Percentiles rank a stretch among this genome's conserved stretches.
These are phyloP conservation scores for Solanum peruvianum DNA, from an alignment of 257 asterid species.

Conservation along the genomic window DNA sequence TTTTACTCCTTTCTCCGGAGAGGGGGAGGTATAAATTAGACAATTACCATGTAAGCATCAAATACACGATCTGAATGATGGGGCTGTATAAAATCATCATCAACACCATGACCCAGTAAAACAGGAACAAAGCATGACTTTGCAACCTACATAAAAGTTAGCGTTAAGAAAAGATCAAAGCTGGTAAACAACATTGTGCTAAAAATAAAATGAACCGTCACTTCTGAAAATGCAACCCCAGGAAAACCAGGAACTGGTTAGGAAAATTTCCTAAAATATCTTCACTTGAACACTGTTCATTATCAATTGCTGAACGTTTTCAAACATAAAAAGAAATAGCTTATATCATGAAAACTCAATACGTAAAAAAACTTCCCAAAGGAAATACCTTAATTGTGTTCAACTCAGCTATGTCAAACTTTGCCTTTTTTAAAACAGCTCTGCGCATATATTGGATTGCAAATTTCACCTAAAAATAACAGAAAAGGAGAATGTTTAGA, in stretches of 20 bases:
- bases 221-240: background rate
- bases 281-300: background rate
- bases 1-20: background rate
- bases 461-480: constrained; percentile 54
- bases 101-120: constrained; percentile 78
- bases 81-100: constrained; percentile 88
- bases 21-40: background rate
- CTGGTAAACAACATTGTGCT: background rate
- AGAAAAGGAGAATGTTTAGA: background rate
- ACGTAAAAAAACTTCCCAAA: background rate
- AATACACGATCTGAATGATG: constrained; percentile 84
- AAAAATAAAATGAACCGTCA: background rate
- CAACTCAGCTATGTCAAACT: constrained; percentile 73
- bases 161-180: background rate
- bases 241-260: background rate
- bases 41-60: constrained; percentile 68
- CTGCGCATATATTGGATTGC: constrained; percentile 87
- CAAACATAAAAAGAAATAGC: background rate
- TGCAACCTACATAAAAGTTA: constrained; percentile 45
- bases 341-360: background rate
- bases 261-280: background rate
- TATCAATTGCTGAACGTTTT: background rate
- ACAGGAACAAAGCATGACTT: constrained; percentile 83
- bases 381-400: constrained; percentile 68
- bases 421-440: constrained; percentile 72